Conservation (phyloP, 306 rosid genomes). For the Gynostemma pentaphyllum region DNA sequence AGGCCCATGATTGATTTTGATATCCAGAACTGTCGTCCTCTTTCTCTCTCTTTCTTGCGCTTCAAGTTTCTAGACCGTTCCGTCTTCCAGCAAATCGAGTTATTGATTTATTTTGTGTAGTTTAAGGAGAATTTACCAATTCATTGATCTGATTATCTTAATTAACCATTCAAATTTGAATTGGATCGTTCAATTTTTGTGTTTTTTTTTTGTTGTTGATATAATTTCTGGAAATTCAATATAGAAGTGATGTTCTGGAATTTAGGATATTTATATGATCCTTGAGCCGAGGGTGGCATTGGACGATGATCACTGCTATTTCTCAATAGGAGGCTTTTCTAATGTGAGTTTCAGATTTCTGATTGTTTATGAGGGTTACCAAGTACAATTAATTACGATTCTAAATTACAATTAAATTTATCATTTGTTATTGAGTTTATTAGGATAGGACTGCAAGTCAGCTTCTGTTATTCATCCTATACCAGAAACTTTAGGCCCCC, state of each 20-base stretch:
- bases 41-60: background rate
- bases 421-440: no score
- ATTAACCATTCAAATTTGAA: background rate
- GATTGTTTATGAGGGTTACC: background rate
- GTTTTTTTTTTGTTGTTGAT: no score
- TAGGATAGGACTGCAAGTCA: no score
- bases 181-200: background rate
- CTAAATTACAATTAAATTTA: no score
- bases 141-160: background rate
- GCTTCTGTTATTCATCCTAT: no score
- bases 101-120: background rate
- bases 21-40: background rate
- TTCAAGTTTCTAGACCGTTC: background rate
- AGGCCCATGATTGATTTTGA: background rate
- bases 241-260: no score
- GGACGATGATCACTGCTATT: background rate
- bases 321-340: slow-evolving; percentile 6
- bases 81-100: background rate
- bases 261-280: background rate
- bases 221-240: no score
- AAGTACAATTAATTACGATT: no score
- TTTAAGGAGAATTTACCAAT: background rate
- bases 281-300: background rate
- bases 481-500: no score
- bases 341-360: background rate